These are phyloP conservation scores for Yamadazyma jaroonii DNA, from an alignment of 1,139 yeast species.

Conservation along the genomic window DNA sequence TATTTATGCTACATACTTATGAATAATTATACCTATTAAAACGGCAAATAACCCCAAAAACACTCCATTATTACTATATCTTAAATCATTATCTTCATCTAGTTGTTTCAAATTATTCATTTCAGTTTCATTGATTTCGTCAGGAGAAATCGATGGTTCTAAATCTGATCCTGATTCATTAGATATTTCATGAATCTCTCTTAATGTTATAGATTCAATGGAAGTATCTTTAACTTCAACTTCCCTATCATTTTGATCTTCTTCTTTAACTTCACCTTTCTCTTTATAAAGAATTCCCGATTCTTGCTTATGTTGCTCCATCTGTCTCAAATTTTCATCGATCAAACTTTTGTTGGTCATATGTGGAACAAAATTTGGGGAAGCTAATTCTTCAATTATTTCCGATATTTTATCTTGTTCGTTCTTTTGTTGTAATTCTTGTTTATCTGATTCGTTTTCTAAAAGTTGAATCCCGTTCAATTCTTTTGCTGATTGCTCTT, in stretches of 20 bases:
- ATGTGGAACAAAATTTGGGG: no score
- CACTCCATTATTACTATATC: conserved; percentile 9
- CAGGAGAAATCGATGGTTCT: background rate
- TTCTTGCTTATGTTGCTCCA: no score
- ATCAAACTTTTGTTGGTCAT: no score
- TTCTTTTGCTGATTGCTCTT: background rate
- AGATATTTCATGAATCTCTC: background rate
- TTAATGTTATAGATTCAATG: background rate
- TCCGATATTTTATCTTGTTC: background rate
- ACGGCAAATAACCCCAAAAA: conserved; percentile 7
- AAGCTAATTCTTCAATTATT: background rate
- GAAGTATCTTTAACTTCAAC: background rate
- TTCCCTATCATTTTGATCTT: background rate
- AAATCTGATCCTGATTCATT: background rate
- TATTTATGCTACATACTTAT: conserved; percentile 10
- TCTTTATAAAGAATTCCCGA: no score
- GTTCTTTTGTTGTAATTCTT: background rate
- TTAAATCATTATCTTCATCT: conserved; percentile 10
- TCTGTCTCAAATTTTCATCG: no score
- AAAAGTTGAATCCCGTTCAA: background rate
- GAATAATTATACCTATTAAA: conserved; percentile 9
- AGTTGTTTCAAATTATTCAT: background rate
- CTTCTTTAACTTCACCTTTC: no score
- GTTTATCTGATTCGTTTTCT: background rate
- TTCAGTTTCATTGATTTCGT: background rate